Evolutionary conservation across 1,139 yeast species (phyloP), one percentile per base, ranked within the genome.

Genomic region (Debaryomycetaceae sp.): DNA sequence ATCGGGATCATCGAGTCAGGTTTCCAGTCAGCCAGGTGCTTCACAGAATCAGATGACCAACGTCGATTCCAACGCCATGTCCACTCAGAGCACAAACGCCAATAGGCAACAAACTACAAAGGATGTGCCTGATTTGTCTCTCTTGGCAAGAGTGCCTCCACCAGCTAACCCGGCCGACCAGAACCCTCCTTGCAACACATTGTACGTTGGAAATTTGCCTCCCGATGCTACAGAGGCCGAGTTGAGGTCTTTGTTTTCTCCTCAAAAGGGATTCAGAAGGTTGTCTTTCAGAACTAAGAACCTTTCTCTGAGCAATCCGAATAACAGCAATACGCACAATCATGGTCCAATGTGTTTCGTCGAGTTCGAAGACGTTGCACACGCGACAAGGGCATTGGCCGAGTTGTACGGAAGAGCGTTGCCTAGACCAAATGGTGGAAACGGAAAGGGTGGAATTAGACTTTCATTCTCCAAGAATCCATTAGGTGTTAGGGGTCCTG

Each of bases 331-430:
- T 34, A 63, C 78, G 31, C 85, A 81, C 52, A 75, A 75, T 51
- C 95, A 86, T 66, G 99, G 99, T 2, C 99, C 99, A 44, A 93
- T 93, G 98, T 93, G 99, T 66, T 93, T 93, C 76, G 99, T 93
- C 45, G 99, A 93, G 69, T 93, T 93, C 72, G 98, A 93, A 56
- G 97, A 91, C 63, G 96, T 93, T 42, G 85, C 87, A 1, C 88
- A 81, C 64, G 99, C 99, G 4, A 90, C 98, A 1, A 76, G 90
- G 55, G 97, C 98, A 0, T 75, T 93, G 51, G 96, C 96, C 34
- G 97, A 90, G 65, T 71, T 93, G 45, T 93, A 93, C 61, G 99
- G 99, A 13, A 78, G 93, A 53, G 83, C 87, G 7, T 72, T 86
- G 55, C 90, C 90, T 23, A 70, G 91, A 53, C 78, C 86, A 4